A percentile compares a stretch with the other conserved stretches of the same genome.
phyloP scores from a whole-genome alignment of 2,329 filamentous ascomycete genomes.

The Phyllosticta citrichinensis region DNA sequence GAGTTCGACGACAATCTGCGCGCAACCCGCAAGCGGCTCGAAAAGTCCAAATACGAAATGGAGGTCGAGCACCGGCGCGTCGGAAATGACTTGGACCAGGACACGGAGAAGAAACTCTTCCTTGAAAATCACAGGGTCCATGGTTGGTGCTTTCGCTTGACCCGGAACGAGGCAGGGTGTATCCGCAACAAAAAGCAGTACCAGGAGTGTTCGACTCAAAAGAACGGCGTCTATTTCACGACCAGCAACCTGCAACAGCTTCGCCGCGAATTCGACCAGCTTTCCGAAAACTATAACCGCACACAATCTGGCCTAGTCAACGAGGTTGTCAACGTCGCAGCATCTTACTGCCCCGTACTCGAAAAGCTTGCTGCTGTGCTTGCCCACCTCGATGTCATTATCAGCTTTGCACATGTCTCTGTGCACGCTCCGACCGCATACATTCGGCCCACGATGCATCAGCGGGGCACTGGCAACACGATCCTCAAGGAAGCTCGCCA shows the following conservation, averaged over 20 bases:
- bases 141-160: slow-evolving; percentile 92
- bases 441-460: slow-evolving; percentile 80
- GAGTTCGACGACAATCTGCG: slow-evolving; percentile 88
- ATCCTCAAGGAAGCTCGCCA: slow-evolving; percentile 88
- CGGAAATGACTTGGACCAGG: slow-evolving; percentile 73
- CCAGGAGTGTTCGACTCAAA: slow-evolving; percentile 93
- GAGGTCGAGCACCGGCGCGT: slow-evolving; percentile 68
- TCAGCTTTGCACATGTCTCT: slow-evolving; percentile 85
- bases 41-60: slow-evolving; percentile 75
- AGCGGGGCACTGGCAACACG: slow-evolving; percentile 78
- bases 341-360: slow-evolving; percentile 87
- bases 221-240: slow-evolving; percentile 98
- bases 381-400: slow-evolving; percentile 88
- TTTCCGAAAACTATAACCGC: slow-evolving; percentile 88
- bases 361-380: slow-evolving; percentile 82
- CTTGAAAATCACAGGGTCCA: slow-evolving; percentile 93
- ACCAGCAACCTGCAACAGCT: slow-evolving; percentile 70
- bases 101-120: slow-evolving; percentile 97
- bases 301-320: slow-evolving; percentile 84
- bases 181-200: slow-evolving; percentile 88
- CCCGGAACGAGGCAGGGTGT: slow-evolving; percentile 77
- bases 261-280: slow-evolving; percentile 84
- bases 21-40: slow-evolving; percentile 83
- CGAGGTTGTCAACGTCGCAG: slow-evolving; percentile 86
- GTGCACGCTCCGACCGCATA: slow-evolving; percentile 90